Percentiles rank a stretch among this genome's conserved stretches.
Conservation (phyloP, 2,329 filamentous ascomycete species). For the Botrytis tulipae region DNA sequence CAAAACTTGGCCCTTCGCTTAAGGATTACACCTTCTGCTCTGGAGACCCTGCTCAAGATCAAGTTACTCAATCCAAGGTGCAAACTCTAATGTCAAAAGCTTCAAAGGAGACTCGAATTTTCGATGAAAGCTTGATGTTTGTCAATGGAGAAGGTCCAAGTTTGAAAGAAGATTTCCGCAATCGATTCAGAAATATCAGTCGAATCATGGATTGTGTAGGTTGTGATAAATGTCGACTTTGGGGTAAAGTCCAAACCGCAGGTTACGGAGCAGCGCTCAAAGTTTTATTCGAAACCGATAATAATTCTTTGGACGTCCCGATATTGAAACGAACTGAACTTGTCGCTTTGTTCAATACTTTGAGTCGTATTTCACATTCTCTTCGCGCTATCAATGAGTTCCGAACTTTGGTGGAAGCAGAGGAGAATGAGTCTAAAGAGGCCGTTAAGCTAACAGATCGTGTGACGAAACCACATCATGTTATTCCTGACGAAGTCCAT, state of each 20-base stretch:
- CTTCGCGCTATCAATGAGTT: conserved; percentile 75
- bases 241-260: conserved; percentile 94
- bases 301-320: conserved; percentile 58
- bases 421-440: conserved; percentile 35
- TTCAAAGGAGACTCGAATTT: conserved; percentile 72
- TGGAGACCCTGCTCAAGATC: conserved; percentile 77
- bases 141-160: conserved; percentile 71
- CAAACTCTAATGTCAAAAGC: conserved; percentile 71
- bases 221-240: conserved; percentile 96
- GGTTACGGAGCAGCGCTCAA: conserved; percentile 95
- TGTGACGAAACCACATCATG: conserved; percentile 45
- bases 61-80: conserved; percentile 76
- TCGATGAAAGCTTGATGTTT: conserved; percentile 96
- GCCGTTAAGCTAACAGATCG: conserved; percentile 32
- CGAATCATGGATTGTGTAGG: conserved; percentile 98
- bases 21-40: conserved; percentile 86
- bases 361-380: conserved; percentile 81
- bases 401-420: conserved; percentile 50
- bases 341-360: conserved; percentile 91
- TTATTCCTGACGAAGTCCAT: conserved; percentile 35
- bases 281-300: conserved; percentile 89
- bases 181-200: conserved; percentile 94
- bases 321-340: conserved; percentile 83
- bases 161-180: conserved; percentile 95
- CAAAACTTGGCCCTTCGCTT: conserved; percentile 83